Conservation (phyloP, 352 stramenopile genomes). For the Globisporangium sylvaticum region DNA sequence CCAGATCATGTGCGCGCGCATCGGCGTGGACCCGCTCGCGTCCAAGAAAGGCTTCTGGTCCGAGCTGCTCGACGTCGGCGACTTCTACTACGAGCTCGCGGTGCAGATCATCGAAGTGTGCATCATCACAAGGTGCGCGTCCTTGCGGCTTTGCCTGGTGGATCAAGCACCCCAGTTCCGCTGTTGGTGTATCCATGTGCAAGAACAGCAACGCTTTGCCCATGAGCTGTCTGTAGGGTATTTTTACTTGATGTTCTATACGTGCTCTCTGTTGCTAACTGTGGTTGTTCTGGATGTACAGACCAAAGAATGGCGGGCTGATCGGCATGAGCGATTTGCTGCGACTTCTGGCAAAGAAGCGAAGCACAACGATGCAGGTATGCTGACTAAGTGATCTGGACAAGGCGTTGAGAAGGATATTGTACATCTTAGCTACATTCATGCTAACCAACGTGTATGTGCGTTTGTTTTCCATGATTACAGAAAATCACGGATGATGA, state of each 20-base stretch:
- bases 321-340: slow-evolving; percentile 82
- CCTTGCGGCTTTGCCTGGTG: not conserved
- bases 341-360: slow-evolving; percentile 63
- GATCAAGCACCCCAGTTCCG: not conserved
- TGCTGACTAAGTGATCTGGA: not conserved
- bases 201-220: not conserved
- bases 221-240: not conserved
- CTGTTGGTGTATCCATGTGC: not conserved
- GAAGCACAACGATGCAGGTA: slow-evolving; percentile 56
- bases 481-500: slow-evolving; percentile 89
- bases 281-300: slow-evolving; percentile 10
- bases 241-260: not conserved
- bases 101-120: slow-evolving; percentile 99
- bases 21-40: slow-evolving; percentile 96
- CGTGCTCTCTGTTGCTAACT: not conserved
- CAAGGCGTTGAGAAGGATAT: not conserved
- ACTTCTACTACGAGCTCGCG: slow-evolving; percentile 99
- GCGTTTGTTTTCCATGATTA: not conserved
- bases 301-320: slow-evolving; percentile 80
- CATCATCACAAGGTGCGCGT: slow-evolving; percentile 83
- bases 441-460: not conserved
- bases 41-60: slow-evolving; percentile 99
- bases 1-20: slow-evolving; percentile 94
- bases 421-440: not conserved
- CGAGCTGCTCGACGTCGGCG: slow-evolving; percentile 94